Evolutionary conservation across 768 basidiomycete species (phyloP), one percentile per base, ranked within the genome.

Genomic region (Amanita brunnescens): DNA sequence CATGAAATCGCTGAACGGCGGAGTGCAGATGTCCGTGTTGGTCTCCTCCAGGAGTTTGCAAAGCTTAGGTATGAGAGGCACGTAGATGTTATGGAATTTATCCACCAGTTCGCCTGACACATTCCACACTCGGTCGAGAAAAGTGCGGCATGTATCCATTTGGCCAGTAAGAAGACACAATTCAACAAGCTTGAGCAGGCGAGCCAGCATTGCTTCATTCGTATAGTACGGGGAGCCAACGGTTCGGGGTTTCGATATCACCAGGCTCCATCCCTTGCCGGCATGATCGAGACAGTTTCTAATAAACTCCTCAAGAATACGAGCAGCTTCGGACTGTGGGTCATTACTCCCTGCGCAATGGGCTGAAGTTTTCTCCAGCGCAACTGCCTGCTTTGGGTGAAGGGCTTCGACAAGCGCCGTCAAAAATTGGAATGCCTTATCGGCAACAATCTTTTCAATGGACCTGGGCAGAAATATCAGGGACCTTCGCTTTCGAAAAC

Each of bases 1-100:
- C 13, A 67, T 48, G 13, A 70, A 59, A 33, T 61, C 60, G 24
- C 49, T 51, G 42, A 70, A 69, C 4, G 68, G 66, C n/a, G 60
- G 24, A 13, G 55, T 50, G 35, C 39, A 52, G 6, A 67, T 16
- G 12, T 59, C 54, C 8, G 61, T 41, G 0, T 56, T 46, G 8
- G 55, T 53, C 24, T 53, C 50, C 2, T 21, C 23, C 42, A 68
- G 52, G 21, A 59, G 37, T 13, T 55, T 29, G n/a, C 55, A 51
- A 7, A 70, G 56, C 9, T 51, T 55, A 14, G 61, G 55, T 3
- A 68, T 45, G 2, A 69, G 52, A 7, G 64, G 65, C 8, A 16
- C 55, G 54, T 67, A 66, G 8, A 67, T 41, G 5, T 55, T 57
- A 14, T 57, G 40, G 53, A 66, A 66, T 37, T 62, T 63, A n/a